Base-by-base conservation (phyloP, 495 filamentous ascomycete species). In the Talaromyces proteolyticus region DNA sequence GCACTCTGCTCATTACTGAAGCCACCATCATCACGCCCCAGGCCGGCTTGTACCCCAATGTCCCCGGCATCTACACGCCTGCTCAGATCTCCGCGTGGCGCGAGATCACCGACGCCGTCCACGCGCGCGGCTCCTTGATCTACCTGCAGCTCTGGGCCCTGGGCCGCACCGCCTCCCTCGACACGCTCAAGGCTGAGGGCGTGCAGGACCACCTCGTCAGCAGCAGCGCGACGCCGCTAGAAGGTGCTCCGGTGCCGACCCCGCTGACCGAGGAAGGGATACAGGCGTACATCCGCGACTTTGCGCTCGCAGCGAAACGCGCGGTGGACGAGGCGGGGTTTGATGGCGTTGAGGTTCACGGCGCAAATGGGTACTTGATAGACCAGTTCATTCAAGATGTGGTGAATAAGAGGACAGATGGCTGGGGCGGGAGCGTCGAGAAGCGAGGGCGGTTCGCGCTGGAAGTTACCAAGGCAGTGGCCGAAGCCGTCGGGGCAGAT, bases 291-390 rank as follows among this genome's bases (percentile, higher is more conserved):
- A 75, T 88, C 22, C 49, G 60, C 0, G 76, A 77, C 52, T 88
- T 84, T 44, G 81, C 72, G 7, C 57, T 71, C 20, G 86, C 85
- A 18, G 81, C 86, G 1, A 65, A 70, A 51, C 82, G 80, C 49
- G 84, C 85, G 3, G 67, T 89, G 10, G 47, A 49, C 12, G 69
- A 65, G 7, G 87, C 86, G 3, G 87, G 86, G 10, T 91, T 89
- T 49, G 87, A 89, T 57, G 86, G 84, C 21, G 84, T 91, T 3
- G 87, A 91, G 67, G 69, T 89, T 47, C 86, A 89, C 58, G 80
- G 69, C 29, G 84, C 84, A 3, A 89, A 91, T 54, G 87, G 86
- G 7, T 89, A 88, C 57, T 63, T 91, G 43, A 67, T 88, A 44
- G 84, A 91, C 57, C 87, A 91, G 64, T 91, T 91, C 62, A 69